phyloP scores from a whole-genome alignment of 2,329 filamentous ascomycete genomes.

The Diaporthe helianthi region DNA sequence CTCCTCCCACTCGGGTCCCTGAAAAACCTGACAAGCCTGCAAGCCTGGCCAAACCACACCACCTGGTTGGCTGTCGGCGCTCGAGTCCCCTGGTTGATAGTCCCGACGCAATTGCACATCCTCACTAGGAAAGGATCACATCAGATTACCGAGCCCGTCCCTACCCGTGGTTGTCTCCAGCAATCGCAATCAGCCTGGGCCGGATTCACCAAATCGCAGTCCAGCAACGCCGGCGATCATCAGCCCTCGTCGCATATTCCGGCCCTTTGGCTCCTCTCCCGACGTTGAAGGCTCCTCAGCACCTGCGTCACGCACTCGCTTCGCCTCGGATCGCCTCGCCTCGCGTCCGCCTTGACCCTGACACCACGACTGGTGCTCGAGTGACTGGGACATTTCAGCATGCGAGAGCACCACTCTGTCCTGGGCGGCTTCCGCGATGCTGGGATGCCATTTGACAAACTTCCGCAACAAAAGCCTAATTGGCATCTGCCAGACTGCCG shows the following conservation, averaged over 20 bases:
- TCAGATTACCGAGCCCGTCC: conserved; percentile 25
- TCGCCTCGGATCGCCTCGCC: conserved; percentile 20
- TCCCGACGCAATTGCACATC: conserved; percentile 21
- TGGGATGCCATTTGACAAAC: conserved; percentile 1
- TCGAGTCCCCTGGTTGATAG: conserved; percentile 22
- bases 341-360: conserved; percentile 11
- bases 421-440: neutral
- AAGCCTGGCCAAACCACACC: too few relatives aligned
- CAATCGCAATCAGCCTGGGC: conserved; percentile 20
- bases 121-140: conserved; percentile 22
- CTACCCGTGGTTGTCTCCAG: conserved; percentile 10
- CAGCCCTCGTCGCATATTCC: neutral
- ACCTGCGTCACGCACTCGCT: conserved; percentile 15
- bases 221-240: conserved; percentile 10
- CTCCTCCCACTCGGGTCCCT: conserved; percentile 17
- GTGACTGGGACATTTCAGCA: neutral
- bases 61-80: neutral
- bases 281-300: neutral
- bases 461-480: conserved; percentile 22
- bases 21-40: neutral
- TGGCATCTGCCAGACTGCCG: neutral
- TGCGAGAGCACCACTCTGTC: neutral
- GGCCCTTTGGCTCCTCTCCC: neutral
- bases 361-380: neutral
- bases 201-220: neutral